A percentile compares a stretch with the other conserved stretches of the same genome.
phyloP scores from a whole-genome alignment of 352 stramenopile genomes.

The Peronospora farinosa region DNA sequence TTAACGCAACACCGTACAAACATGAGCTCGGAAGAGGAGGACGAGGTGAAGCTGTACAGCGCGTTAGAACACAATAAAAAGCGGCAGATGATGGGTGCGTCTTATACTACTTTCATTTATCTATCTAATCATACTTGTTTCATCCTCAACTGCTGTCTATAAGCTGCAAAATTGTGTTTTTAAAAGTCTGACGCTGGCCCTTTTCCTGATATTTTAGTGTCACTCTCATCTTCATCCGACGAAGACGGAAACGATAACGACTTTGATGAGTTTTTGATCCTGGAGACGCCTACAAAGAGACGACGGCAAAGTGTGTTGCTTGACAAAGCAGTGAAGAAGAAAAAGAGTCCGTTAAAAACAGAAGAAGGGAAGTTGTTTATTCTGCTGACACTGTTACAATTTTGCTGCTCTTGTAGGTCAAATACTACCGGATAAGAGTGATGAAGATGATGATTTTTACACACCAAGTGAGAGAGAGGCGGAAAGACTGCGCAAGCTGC shows the following conservation, averaged over 20 bases:
- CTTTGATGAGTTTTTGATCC: conserved; percentile 17
- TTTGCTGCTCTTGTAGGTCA: conserved; percentile 10
- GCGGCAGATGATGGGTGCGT: conserved; percentile 54
- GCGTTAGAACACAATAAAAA: conserved; percentile 60
- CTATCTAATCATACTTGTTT: not conserved
- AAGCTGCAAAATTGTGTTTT: not conserved
- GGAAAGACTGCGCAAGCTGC: conserved; percentile 28
- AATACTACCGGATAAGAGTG: conserved; percentile 17
- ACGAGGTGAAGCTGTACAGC: conserved; percentile 67
- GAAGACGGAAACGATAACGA: conserved; percentile 23
- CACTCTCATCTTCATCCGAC: conserved; percentile 41
- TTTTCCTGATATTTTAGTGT: conserved; percentile 23
- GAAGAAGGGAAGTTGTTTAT: conserved; percentile 4
- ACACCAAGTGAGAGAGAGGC: conserved; percentile 36
- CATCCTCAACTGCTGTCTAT: not conserved
- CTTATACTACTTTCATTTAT: not conserved
- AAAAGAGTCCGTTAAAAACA: conserved; percentile 18
- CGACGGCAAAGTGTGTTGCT: conserved; percentile 8
- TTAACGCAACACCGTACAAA: not conserved
- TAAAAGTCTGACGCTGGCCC: not conserved
- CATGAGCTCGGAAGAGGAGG: conserved; percentile 48
- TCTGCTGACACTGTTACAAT: not conserved
- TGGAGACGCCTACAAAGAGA: conserved; percentile 18
- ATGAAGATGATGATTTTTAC: conserved; percentile 38
- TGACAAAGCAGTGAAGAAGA: conserved; percentile 10